Evolutionary conservation across 371 early-diverging fungal species (phyloP).

Genomic region (Mortierella sp.): DNA sequence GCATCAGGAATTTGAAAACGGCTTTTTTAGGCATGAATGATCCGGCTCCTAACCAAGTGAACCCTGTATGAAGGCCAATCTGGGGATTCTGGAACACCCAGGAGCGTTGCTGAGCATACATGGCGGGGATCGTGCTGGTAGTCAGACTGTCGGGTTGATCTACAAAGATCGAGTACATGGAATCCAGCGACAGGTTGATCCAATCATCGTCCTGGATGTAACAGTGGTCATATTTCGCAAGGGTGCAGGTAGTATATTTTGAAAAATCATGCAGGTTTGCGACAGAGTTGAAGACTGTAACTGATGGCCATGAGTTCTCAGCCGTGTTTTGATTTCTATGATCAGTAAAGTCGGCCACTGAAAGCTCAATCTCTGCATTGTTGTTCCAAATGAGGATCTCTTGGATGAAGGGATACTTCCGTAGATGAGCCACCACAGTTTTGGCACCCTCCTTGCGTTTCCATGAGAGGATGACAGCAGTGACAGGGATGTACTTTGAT

Average conservation of each 20-base stretch:
- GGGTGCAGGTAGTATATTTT: constrained; percentile 70
- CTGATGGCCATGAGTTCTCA: constrained; percentile 10
- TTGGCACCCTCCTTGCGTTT: constrained; percentile 64
- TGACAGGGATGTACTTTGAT: constrained; percentile 61
- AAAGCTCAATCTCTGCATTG: constrained; percentile 45
- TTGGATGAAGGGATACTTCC: constrained; percentile 70
- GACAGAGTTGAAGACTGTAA: constrained; percentile 61
- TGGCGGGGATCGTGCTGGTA: constrained; percentile 68
- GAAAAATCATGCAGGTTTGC: constrained; percentile 68
- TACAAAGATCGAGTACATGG: constrained; percentile 67
- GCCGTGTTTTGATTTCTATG: constrained; percentile 1
- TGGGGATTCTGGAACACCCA: constrained; percentile 68
- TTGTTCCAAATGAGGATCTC: constrained; percentile 73
- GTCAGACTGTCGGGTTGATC: constrained; percentile 66
- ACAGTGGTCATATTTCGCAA: constrained; percentile 70
- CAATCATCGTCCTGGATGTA: constrained; percentile 75
- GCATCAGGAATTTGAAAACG: constrained; percentile 64
- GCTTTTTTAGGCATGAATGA: constrained; percentile 65
- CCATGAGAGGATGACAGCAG: constrained; percentile 67
- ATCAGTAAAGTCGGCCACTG: constrained; percentile 25
- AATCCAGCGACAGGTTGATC: constrained; percentile 66
- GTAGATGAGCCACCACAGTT: constrained; percentile 62
- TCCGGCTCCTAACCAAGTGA: constrained; percentile 70
- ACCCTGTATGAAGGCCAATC: constrained; percentile 68
- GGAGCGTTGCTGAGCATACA: constrained; percentile 63